phyloP scores from a whole-genome alignment of 345 rosid genomes.

The Hypericum androsaemum region DNA sequence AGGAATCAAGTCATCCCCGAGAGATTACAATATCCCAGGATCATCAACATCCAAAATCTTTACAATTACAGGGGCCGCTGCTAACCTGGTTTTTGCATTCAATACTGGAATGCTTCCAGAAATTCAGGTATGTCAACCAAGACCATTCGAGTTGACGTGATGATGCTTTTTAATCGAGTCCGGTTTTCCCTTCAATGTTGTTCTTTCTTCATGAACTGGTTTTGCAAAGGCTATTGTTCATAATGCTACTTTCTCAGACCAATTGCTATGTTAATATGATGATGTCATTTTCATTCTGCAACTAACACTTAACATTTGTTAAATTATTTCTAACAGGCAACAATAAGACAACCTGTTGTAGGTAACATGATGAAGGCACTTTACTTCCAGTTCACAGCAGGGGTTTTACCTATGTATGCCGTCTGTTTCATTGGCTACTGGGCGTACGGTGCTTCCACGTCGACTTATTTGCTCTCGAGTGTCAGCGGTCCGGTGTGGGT shows the following conservation, averaged over 20 bases:
- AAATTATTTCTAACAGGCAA: constrained; percentile 39
- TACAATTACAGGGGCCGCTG: constrained; percentile 67
- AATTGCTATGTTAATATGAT: no score
- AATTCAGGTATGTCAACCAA: constrained; percentile 42
- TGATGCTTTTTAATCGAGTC: no score
- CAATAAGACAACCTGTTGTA: constrained; percentile 71
- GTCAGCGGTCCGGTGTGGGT: constrained; percentile 74
- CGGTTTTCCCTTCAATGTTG: no score
- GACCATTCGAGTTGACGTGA: background rate
- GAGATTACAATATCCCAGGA: constrained; percentile 68
- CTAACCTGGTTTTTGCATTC: constrained; percentile 77
- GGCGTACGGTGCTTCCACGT: constrained; percentile 85
- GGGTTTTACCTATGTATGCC: constrained; percentile 61
- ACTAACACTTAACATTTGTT: no score
- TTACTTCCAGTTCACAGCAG: constrained; percentile 69
- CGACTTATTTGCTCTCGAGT: constrained; percentile 59
- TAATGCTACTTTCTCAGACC: no score
- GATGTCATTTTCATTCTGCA: no score
- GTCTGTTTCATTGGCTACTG: constrained; percentile 76
- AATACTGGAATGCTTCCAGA: constrained; percentile 99
- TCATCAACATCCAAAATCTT: constrained; percentile 38
- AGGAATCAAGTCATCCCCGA: constrained; percentile 57
- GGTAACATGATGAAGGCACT: constrained; percentile 78
- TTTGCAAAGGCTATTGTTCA: no score
- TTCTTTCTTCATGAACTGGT: no score